Percentiles rank a stretch among this genome's conserved stretches.
Evolutionary conservation across 352 stramenopile species (phyloP).

Genomic region (Phytophthora brassicae): DNA sequence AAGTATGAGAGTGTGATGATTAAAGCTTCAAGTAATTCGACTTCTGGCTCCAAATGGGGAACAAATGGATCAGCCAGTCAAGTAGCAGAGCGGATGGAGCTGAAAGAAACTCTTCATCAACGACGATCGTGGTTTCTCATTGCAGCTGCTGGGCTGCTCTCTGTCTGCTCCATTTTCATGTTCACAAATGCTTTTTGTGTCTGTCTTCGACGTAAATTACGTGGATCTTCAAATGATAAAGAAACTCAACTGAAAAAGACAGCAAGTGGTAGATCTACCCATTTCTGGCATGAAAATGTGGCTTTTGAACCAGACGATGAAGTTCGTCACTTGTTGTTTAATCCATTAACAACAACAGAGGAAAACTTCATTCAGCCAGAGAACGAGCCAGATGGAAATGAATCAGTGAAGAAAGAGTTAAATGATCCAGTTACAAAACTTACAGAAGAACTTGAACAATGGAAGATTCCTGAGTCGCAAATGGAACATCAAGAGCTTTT

Average conservation of each 20-base stretch:
- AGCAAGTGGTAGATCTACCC: constrained; percentile 14
- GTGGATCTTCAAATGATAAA: constrained; percentile 5
- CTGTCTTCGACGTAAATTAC: constrained; percentile 21
- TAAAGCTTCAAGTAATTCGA: constrained; percentile 20
- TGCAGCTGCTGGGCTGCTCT: constrained; percentile 23
- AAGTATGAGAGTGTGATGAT: constrained; percentile 42
- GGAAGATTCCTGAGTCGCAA: constrained; percentile 15
- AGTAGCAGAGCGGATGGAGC: constrained; percentile 16
- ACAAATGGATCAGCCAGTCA: constrained; percentile 13
- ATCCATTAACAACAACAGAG: constrained; percentile 14
- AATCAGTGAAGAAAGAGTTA: constrained; percentile 1
- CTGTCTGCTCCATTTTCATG: constrained; percentile 16
- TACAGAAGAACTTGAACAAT: constrained; percentile 17
- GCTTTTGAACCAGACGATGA: constrained; percentile 24
- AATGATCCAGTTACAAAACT: constrained; percentile 17
- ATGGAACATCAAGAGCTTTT: constrained; percentile 12
- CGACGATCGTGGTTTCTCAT: constrained; percentile 41
- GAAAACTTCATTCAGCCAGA: constrained; percentile 17
- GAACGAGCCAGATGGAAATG: constrained; percentile 2
- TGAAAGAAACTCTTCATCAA: constrained; percentile 38
- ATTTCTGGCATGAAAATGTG: constrained; percentile 24
- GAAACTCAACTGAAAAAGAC: constrained; percentile 12
- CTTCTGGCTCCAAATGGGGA: constrained; percentile 21
- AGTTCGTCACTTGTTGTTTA: constrained; percentile 19
- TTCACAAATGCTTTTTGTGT: constrained; percentile 28